phyloP scores from a whole-genome alignment of 441 rosid genomes.

The Breynia disticha region DNA sequence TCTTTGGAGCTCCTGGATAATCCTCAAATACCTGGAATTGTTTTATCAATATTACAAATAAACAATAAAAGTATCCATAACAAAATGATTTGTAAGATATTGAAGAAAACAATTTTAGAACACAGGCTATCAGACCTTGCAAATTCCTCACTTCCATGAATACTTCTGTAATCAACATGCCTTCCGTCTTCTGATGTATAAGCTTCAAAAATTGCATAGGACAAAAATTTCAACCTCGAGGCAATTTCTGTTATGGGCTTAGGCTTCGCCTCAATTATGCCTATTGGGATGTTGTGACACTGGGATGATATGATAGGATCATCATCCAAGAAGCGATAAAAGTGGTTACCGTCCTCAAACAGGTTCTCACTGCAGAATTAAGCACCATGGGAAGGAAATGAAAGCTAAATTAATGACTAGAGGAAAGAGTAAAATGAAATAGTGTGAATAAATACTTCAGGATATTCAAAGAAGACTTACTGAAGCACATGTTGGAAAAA shows the following conservation, averaged over 20 bases:
- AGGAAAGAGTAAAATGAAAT: constrained; percentile 8
- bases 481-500: constrained; percentile 67
- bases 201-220: constrained; percentile 64
- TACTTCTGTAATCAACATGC: constrained; percentile 77
- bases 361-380: constrained; percentile 52
- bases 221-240: constrained; percentile 55
- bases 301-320: constrained; percentile 65
- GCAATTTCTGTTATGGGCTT: constrained; percentile 60
- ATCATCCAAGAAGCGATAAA: constrained; percentile 70
- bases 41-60: constrained; percentile 6
- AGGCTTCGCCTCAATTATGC: constrained; percentile 66
- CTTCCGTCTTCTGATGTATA: constrained; percentile 65
- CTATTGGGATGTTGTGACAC: constrained; percentile 77
- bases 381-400: constrained; percentile 13
- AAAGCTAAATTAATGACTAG: constrained; percentile 3
- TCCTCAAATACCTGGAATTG: constrained; percentile 53
- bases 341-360: constrained; percentile 73
- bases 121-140: constrained; percentile 48
- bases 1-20: constrained; percentile 74
- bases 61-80: constrained; percentile 2
- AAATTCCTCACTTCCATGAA: constrained; percentile 92
- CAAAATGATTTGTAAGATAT: constrained; percentile 2
- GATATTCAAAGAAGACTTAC: constrained; percentile 33
- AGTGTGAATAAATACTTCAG: constrained; percentile 1
- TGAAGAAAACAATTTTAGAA: constrained; percentile 1